These are phyloP conservation scores for Penicillium janthinellum DNA, from an alignment of 2,329 filamentous ascomycete species.

Conservation along the genomic window DNA sequence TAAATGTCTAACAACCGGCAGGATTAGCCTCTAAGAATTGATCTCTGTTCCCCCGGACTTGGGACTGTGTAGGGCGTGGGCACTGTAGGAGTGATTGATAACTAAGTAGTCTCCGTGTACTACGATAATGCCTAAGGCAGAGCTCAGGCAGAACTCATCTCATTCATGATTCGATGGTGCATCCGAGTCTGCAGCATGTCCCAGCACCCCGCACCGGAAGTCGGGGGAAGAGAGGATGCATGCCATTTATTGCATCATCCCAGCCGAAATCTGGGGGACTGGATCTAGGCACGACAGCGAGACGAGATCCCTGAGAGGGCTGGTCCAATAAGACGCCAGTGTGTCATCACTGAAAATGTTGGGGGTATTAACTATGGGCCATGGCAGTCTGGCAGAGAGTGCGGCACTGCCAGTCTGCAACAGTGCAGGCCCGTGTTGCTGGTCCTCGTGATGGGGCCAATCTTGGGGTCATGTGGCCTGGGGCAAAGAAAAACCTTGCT, in stretches of 20 bases:
- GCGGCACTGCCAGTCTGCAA: no score
- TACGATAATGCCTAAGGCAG: no score
- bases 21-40: no score
- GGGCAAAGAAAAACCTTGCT: background rate
- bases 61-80: no score
- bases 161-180: background rate
- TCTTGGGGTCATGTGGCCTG: slow-evolving; percentile 1
- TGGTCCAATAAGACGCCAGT: background rate
- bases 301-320: background rate
- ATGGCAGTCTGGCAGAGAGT: background rate
- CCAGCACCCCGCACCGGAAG: slow-evolving; percentile 2
- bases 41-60: no score
- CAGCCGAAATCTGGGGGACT: background rate
- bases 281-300: background rate
- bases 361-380: background rate
- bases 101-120: no score
- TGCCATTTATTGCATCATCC: slow-evolving; percentile 6
- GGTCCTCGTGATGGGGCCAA: background rate
- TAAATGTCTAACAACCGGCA: no score
- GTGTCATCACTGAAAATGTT: background rate
- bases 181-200: background rate
- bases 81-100: no score
- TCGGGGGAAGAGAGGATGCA: background rate
- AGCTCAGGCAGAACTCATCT: background rate
- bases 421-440: background rate